Evolutionary conservation across 371 early-diverging fungal species (phyloP).

Genomic region (Entomophthora muscae): DNA sequence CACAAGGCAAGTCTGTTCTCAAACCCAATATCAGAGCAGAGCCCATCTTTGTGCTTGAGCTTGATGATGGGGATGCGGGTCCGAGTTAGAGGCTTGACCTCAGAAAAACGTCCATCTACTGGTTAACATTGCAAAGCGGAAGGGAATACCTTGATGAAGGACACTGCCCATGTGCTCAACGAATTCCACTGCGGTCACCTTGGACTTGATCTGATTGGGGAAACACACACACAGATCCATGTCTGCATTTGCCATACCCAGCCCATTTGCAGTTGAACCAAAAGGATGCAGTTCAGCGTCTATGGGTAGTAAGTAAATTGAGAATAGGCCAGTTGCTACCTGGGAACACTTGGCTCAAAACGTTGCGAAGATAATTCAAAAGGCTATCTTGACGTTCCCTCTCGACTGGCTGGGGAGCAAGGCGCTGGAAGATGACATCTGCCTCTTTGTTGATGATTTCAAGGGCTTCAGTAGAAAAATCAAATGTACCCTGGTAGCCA

Average conservation of each 20-base stretch:
- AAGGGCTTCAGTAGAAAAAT: neutral
- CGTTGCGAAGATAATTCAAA: neutral
- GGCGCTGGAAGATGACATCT: neutral
- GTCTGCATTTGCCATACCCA: constrained; percentile 20
- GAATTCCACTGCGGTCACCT: constrained; percentile 16
- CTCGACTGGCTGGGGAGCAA: neutral
- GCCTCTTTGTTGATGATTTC: constrained; percentile 1
- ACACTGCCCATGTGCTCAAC: constrained; percentile 17
- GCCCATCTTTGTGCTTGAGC: constrained; percentile 16
- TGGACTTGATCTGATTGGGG: neutral
- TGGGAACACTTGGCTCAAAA: neutral
- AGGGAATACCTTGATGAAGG: constrained; percentile 11
- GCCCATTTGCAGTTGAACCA: constrained; percentile 19
- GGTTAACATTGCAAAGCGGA: neutral
- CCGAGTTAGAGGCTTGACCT: constrained; percentile 15
- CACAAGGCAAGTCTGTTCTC: constrained; percentile 53
- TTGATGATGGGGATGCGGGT: constrained; percentile 29
- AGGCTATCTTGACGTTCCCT: neutral
- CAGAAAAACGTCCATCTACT: constrained; percentile 12
- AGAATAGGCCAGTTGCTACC: neutral
- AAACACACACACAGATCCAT: constrained; percentile 20
- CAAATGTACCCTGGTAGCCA: neutral
- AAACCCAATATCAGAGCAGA: constrained; percentile 64
- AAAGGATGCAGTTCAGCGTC: constrained; percentile 13
- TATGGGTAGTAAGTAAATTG: neutral